These are phyloP conservation scores for Saxophila tyrrhenica DNA, from an alignment of 495 filamentous ascomycete genomes.

Conservation along the genomic window DNA sequence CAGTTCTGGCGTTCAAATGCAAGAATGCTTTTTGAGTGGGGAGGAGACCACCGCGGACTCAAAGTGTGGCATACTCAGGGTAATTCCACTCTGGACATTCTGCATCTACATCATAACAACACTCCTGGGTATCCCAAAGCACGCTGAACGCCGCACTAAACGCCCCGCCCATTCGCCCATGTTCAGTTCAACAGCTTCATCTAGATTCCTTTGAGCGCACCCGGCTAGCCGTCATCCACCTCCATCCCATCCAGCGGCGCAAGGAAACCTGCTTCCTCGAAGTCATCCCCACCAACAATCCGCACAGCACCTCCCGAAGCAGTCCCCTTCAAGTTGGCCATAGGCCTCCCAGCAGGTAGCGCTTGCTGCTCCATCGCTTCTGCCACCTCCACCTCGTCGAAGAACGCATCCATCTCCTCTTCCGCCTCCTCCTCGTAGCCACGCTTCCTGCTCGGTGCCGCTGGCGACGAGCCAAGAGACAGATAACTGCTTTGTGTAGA, in stretches of 20 bases:
- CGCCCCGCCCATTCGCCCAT: too few species aligned
- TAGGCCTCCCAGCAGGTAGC: slow-evolving; percentile 5
- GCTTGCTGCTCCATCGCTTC: not conserved
- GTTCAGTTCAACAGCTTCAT: too few species aligned
- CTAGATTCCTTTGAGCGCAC: too few species aligned
- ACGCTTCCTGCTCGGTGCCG: slow-evolving; percentile 12
- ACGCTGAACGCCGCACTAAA: not conserved
- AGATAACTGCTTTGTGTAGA: slow-evolving; percentile 8
- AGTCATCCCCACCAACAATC: slow-evolving; percentile 19
- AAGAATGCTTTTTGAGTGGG: too few species aligned
- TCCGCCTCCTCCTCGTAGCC: slow-evolving; percentile 18
- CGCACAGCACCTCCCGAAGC: not conserved
- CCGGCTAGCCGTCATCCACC: slow-evolving; percentile 3
- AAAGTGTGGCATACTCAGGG: too few species aligned
- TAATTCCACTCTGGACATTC: not conserved
- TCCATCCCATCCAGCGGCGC: slow-evolving; percentile 21
- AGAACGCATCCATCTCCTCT: slow-evolving; percentile 21
- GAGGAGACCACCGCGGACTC: too few species aligned
- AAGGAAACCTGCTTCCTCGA: slow-evolving; percentile 31
- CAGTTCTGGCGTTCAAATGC: too few species aligned
- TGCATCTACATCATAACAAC: not conserved
- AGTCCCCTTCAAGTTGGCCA: slow-evolving; percentile 6
- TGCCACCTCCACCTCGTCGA: slow-evolving; percentile 20
- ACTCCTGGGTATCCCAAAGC: slow-evolving; percentile 1
- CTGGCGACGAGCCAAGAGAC: not conserved